Evolutionary conservation across 805 yeast species (phyloP).

Genomic region (Candida tibetensis): DNA sequence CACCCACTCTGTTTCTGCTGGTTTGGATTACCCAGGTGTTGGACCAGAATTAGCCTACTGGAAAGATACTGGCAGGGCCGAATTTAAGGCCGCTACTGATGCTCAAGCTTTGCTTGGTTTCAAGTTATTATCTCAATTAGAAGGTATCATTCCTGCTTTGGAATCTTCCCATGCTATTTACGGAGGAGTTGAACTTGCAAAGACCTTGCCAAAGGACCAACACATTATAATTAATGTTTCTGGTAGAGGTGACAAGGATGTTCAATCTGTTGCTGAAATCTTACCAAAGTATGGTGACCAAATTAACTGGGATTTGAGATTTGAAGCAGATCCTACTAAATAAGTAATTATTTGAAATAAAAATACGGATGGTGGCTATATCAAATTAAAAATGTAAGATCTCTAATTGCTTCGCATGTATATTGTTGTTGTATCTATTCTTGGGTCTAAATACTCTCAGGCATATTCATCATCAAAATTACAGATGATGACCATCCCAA

Average conservation of each 20-base stretch:
- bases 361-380: not conserved
- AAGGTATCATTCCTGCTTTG: slow-evolving; percentile 97
- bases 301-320: slow-evolving; percentile 96
- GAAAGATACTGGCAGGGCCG: slow-evolving; percentile 92
- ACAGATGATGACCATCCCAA: slow-evolving; percentile 92
- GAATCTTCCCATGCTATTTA: slow-evolving; percentile 96
- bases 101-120: slow-evolving; percentile 94
- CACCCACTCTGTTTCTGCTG: slow-evolving; percentile 97
- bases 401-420: not conserved
- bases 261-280: slow-evolving; percentile 93
- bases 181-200: slow-evolving; percentile 86
- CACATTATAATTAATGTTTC: slow-evolving; percentile 85
- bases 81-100: slow-evolving; percentile 88
- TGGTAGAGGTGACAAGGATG: slow-evolving; percentile 99
- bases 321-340: slow-evolving; percentile 53
- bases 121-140: slow-evolving; percentile 82
- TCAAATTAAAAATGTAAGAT: not conserved
- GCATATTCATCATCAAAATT: slow-evolving; percentile 80
- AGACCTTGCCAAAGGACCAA: slow-evolving; percentile 74
- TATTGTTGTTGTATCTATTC: not conserved
- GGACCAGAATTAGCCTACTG: slow-evolving; percentile 97
- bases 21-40: slow-evolving; percentile 98
- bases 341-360: slow-evolving; percentile 10
- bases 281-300: slow-evolving; percentile 85
- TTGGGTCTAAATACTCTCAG: slow-evolving; percentile 35